Conservation (phyloP, 768 basidiomycete genomes). For the Crassisporium funariophilum region DNA sequence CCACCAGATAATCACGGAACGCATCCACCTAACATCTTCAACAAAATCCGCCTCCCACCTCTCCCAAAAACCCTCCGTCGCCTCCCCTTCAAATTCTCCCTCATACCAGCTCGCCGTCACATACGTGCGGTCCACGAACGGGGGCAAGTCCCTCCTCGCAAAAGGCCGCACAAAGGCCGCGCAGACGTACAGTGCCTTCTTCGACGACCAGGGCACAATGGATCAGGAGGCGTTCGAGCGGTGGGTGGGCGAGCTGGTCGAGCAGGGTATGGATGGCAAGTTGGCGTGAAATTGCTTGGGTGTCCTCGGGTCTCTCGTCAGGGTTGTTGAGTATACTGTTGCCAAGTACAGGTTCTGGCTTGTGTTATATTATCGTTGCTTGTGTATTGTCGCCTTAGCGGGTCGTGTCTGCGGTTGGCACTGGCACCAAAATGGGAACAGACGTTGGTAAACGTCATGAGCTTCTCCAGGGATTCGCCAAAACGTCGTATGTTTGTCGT, state of each 20-base stretch:
- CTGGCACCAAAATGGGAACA: no score
- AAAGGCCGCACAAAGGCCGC: slow-evolving; percentile 62
- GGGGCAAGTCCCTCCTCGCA: slow-evolving; percentile 83
- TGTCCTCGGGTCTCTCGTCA: neutral
- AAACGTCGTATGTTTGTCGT: no score
- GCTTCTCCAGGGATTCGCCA: no score
- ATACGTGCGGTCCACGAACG: slow-evolving; percentile 79
- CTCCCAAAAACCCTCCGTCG: slow-evolving; percentile 22
- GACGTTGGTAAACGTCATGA: no score
- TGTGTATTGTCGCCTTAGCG: no score
- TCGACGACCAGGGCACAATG: slow-evolving; percentile 80
- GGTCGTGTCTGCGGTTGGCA: no score
- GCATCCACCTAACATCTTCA: slow-evolving; percentile 75
- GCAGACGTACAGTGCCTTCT: slow-evolving; percentile 70
- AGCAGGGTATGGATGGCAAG: slow-evolving; percentile 73
- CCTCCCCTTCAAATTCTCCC: slow-evolving; percentile 61
- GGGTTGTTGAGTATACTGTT: no score
- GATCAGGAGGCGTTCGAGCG: slow-evolving; percentile 73
- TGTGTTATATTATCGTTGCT: no score
- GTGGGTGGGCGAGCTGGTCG: slow-evolving; percentile 79
- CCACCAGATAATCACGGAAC: slow-evolving; percentile 86
- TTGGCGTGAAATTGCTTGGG: slow-evolving; percentile 31
- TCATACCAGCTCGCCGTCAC: slow-evolving; percentile 66
- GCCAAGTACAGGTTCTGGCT: no score
- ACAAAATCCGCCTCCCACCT: slow-evolving; percentile 54